Evolutionary conservation across 192 early-diverging fungal genomes (phyloP).

Genomic region (Coemansia sp.): DNA sequence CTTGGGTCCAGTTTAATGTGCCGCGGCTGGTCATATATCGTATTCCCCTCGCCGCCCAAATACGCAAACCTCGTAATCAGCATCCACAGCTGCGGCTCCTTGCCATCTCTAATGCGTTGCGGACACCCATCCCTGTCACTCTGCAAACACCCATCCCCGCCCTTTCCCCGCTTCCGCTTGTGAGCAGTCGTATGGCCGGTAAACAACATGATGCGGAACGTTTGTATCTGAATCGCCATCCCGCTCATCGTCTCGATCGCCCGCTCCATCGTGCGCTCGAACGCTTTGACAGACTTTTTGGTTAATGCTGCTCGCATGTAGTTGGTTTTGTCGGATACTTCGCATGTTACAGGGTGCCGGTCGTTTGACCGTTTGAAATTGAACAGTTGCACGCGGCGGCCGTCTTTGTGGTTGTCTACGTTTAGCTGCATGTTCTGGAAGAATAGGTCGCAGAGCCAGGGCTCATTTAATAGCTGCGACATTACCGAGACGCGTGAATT

Average conservation of each 20-base stretch:
- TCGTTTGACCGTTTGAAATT: conserved; percentile 8
- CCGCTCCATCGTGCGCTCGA: conserved; percentile 8
- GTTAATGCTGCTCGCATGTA: conserved; percentile 39
- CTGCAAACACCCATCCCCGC: not conserved
- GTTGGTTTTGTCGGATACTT: conserved; percentile 43
- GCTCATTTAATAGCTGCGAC: conserved; percentile 22
- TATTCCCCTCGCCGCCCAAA: conserved; percentile 37
- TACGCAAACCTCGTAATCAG: conserved; percentile 32
- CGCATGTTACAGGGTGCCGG: conserved; percentile 27
- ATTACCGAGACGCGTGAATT: conserved; percentile 5
- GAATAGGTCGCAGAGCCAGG: conserved; percentile 33
- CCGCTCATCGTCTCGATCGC: conserved; percentile 9
- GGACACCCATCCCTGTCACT: conserved; percentile 11
- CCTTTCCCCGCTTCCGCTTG: not conserved
- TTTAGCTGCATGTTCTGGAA: not conserved
- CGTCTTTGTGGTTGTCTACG: conserved; percentile 9
- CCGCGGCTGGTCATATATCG: conserved; percentile 27
- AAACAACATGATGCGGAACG: conserved; percentile 11
- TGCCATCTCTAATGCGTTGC: conserved; percentile 5
- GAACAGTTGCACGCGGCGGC: conserved; percentile 30
- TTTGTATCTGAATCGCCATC: conserved; percentile 17
- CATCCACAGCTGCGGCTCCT: conserved; percentile 40
- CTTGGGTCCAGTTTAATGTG: conserved; percentile 14
- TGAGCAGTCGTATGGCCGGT: not conserved
- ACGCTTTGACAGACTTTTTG: conserved; percentile 6